Conservation (phyloP, 768 basidiomycete species). For the Fomitopsis serialis region DNA sequence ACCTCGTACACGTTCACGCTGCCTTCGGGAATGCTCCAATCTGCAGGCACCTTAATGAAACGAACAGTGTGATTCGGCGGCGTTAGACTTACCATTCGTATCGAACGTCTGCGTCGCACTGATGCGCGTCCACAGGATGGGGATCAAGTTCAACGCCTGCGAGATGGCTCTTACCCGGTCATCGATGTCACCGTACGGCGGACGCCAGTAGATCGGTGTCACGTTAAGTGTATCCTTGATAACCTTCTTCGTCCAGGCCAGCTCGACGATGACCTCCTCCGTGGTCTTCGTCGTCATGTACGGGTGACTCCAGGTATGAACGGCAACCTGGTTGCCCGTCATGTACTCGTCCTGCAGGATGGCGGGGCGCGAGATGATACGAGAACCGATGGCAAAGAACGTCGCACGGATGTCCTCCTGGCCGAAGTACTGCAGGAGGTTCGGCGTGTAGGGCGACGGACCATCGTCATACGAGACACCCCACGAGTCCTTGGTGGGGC, state of each 20-base stretch:
- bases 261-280: constrained; percentile 79
- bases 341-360: constrained; percentile 75
- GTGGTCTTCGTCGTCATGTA: constrained; percentile 68
- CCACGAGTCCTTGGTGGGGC: constrained; percentile 60
- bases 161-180: constrained; percentile 85
- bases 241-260: constrained; percentile 83
- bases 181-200: constrained; percentile 79
- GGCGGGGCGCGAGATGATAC: constrained; percentile 63
- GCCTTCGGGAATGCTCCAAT: constrained; percentile 79
- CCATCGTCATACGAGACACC: constrained; percentile 73
- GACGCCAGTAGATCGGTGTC: constrained; percentile 74
- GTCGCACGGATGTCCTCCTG: constrained; percentile 65
- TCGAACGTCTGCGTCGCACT: constrained; percentile 60
- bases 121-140: constrained; percentile 82
- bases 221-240: constrained; percentile 80
- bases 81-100: constrained; percentile 42
- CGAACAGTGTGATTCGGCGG: neutral
- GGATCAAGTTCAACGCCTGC: constrained; percentile 73
- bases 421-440: constrained; percentile 67
- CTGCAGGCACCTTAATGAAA: constrained; percentile 27
- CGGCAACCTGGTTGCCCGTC: constrained; percentile 71
- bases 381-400: constrained; percentile 85
- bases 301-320: constrained; percentile 71
- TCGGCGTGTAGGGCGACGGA: constrained; percentile 71
- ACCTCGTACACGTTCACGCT: constrained; percentile 50